phyloP scores from a whole-genome alignment of 1,284 basidiomycete genomes.

The Rhodofomes roseus region DNA sequence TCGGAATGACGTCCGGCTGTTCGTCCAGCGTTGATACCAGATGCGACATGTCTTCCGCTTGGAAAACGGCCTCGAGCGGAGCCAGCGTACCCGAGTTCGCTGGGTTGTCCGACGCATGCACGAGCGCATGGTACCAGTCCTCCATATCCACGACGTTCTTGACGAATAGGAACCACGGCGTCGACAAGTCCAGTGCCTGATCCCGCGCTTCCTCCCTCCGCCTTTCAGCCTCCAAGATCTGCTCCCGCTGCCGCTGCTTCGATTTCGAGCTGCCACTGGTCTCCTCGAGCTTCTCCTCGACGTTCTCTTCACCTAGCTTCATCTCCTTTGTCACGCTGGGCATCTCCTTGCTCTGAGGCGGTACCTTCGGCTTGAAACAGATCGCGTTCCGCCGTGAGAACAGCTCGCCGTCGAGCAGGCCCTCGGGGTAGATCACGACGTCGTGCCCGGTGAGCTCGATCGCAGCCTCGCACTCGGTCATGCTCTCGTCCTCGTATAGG shows the following conservation, averaged over 20 bases:
- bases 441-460: constrained; percentile 77
- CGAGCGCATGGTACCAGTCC: constrained; percentile 91
- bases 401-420: constrained; percentile 77
- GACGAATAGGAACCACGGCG: constrained; percentile 89
- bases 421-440: constrained; percentile 71
- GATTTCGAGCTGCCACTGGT: constrained; percentile 31
- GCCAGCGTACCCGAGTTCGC: constrained; percentile 51
- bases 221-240: constrained; percentile 41
- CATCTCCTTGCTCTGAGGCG: constrained; percentile 31
- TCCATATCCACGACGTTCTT: constrained; percentile 86
- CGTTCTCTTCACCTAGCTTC: constrained; percentile 36
- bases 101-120: constrained; percentile 68
- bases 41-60: constrained; percentile 76
- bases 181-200: constrained; percentile 45
- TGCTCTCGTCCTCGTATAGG: constrained; percentile 86
- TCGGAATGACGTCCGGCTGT: constrained; percentile 91
- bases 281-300: constrained; percentile 38
- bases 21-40: constrained; percentile 86
- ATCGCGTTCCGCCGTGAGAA: constrained; percentile 88
- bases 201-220: constrained; percentile 42
- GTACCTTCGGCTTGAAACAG: constrained; percentile 58
- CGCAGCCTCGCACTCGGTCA: constrained; percentile 83
- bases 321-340: constrained; percentile 54
- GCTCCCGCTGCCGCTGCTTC: constrained; percentile 43
- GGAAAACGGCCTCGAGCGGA: constrained; percentile 66